Evolutionary conservation across 768 basidiomycete genomes (phyloP), one percentile per base, ranked within the genome.

Genomic region (Leucosporidium yakuticum): DNA sequence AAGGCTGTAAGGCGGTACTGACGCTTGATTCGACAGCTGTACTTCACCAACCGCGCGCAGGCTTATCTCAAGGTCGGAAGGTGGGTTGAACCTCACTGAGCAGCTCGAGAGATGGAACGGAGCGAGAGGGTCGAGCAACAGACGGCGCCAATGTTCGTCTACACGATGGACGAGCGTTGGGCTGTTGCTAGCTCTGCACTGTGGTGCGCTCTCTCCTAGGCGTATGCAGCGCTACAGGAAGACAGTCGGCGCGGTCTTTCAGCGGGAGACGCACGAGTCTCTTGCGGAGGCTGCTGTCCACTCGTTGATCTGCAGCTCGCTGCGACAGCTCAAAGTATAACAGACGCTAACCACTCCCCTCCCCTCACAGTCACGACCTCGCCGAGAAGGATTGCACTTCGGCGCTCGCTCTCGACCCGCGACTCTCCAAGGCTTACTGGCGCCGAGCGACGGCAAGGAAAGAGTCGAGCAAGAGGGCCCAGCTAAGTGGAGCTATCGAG

Each of bases 41-140:
- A 89, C 73, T 85, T 88, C 74, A 83, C 89, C 47, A 89, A 89
- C 74, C 81, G 89, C 31, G 88, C 88, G 4, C 87, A 87, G 2
- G 88, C 88, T 0, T 82, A 88, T 76, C 77, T 89, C 47, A 89
- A 89, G 75, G 78, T 89, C 57, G 80, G 81, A 78, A 84, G 86
- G 88, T 89, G 77, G 67, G 86, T 79, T 14, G 21, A 53, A 25
- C 12, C 57, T 39, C 27, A 73, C 57, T 47, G 39, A 27, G 14
- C 19, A 8, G 29, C 63, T 32, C n/a, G 25, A 23, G 21, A 15
- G 29, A 17, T 4, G 56, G 27, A 19, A 19, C 19, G 55, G 55
- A 7, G 55, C 15, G 55, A 12, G 32, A 21, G 31, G 31, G 31
- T 44, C 39, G 39, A 44, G 39, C 39, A 15, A 44, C 39, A 44